phyloP scores from a whole-genome alignment of 768 basidiomycete species.

The Macrolepiota fuliginosa region DNA sequence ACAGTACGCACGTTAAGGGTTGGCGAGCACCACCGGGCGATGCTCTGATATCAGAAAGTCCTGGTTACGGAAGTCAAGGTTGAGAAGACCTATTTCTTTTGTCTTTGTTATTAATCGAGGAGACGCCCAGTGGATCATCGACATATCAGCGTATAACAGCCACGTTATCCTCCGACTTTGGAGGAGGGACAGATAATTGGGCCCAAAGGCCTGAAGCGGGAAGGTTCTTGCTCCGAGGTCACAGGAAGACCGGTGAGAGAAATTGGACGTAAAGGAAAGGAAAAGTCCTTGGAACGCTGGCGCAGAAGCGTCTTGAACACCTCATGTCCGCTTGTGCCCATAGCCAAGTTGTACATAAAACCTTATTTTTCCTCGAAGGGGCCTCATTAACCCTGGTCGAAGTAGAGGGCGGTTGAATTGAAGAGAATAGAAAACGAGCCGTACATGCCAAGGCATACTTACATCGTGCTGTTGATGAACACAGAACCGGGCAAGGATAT shows the following conservation, averaged over 20 bases:
- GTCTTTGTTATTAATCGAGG: not conserved
- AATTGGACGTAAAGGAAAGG: slow-evolving; percentile 12
- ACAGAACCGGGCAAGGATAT: not conserved
- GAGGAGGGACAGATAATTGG: not conserved
- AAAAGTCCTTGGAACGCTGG: slow-evolving; percentile 9
- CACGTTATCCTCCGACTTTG: slow-evolving; percentile 8
- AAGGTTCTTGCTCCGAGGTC: slow-evolving; percentile 13
- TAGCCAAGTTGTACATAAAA: not conserved
- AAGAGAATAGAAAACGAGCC: not conserved
- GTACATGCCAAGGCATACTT: not conserved
- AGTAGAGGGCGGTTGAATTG: not conserved
- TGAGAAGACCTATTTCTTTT: not conserved
- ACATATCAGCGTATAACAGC: not conserved
- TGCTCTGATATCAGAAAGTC: slow-evolving; percentile 7
- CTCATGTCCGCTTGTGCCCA: slow-evolving; percentile 4
- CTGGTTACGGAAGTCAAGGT: not conserved
- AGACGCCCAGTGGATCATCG: not conserved
- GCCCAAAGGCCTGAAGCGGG: slow-evolving; percentile 1
- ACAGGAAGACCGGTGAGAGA: slow-evolving; percentile 13
- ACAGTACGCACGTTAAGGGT: not conserved
- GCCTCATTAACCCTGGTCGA: not conserved
- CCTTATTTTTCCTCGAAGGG: not conserved
- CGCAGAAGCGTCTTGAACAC: slow-evolving; percentile 4
- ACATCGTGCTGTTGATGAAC: not conserved
- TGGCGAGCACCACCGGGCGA: not conserved